Conservation (phyloP, 139 green algal species). For the Haematococcus lacustris region DNA sequence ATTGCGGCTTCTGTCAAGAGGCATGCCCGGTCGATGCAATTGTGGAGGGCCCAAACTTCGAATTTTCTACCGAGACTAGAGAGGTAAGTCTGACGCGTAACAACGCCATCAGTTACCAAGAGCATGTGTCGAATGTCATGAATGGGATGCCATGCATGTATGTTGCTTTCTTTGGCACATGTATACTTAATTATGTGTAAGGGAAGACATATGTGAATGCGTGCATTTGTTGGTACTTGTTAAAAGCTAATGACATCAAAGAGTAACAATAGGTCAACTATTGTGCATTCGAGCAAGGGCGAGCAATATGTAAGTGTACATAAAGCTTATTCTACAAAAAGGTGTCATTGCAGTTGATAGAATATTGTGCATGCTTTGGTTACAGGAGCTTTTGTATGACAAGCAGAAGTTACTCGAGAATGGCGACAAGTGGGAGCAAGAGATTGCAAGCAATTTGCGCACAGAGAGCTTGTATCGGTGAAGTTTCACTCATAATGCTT, state of each 20-base stretch:
- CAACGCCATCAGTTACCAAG: background rate
- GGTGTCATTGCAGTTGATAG: no score
- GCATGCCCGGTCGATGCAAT: constrained; percentile 98
- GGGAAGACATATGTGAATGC: no score
- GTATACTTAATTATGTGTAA: no score
- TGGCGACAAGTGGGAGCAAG: constrained; percentile 94
- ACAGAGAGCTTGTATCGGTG: constrained; percentile 72
- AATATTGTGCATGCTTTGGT: background rate
- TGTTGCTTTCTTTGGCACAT: no score
- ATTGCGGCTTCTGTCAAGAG: constrained; percentile 94
- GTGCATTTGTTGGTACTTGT: no score
- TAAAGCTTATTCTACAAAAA: no score
- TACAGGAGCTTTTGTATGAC: constrained; percentile 97
- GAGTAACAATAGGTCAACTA: no score
- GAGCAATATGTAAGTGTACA: no score
- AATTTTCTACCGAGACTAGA: constrained; percentile 93
- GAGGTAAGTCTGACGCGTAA: no score
- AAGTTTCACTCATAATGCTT: background rate
- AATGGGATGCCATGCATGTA: no score
- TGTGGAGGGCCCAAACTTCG: constrained; percentile 97
- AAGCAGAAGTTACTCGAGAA: constrained; percentile 99
- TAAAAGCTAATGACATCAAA: no score
- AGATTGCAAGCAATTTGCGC: constrained; percentile 91
- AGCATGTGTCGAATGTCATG: background rate
- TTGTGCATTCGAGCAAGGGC: no score